Conservation (phyloP, 2,329 filamentous ascomycete species). For the Tolypocladium album region DNA sequence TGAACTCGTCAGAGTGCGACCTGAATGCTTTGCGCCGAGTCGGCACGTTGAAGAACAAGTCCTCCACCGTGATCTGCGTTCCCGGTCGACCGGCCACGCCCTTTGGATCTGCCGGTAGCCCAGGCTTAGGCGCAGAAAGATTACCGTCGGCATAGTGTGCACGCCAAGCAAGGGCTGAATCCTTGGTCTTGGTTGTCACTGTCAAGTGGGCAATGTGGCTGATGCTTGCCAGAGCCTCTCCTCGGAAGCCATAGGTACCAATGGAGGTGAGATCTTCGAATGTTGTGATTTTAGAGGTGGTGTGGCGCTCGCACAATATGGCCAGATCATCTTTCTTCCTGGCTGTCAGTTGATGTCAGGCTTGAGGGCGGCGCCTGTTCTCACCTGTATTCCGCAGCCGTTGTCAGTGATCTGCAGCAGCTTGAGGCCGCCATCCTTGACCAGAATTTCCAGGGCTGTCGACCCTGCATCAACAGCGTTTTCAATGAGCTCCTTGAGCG, state of each 20-base stretch:
- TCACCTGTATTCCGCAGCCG: constrained; percentile 84
- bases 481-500: constrained; percentile 91
- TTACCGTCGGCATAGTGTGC: constrained; percentile 80
- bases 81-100: constrained; percentile 78
- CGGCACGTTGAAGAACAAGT: constrained; percentile 93
- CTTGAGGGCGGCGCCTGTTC: constrained; percentile 10
- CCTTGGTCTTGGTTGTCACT: constrained; percentile 86
- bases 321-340: constrained; percentile 74
- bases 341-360: background rate
- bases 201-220: constrained; percentile 95
- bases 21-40: constrained; percentile 82
- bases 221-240: constrained; percentile 92
- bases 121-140: constrained; percentile 73
- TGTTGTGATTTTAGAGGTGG: constrained; percentile 85
- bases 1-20: constrained; percentile 87
- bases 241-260: constrained; percentile 93
- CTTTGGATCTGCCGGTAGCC: constrained; percentile 76
- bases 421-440: constrained; percentile 93
- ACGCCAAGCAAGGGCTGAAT: constrained; percentile 81
- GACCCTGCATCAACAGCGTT: constrained; percentile 97
- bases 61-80: constrained; percentile 93
- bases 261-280: constrained; percentile 91
- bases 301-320: constrained; percentile 92
- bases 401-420: constrained; percentile 96
- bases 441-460: constrained; percentile 78